Base-by-base conservation (phyloP, 106 monocot species). In the Allium sativum region DNA sequence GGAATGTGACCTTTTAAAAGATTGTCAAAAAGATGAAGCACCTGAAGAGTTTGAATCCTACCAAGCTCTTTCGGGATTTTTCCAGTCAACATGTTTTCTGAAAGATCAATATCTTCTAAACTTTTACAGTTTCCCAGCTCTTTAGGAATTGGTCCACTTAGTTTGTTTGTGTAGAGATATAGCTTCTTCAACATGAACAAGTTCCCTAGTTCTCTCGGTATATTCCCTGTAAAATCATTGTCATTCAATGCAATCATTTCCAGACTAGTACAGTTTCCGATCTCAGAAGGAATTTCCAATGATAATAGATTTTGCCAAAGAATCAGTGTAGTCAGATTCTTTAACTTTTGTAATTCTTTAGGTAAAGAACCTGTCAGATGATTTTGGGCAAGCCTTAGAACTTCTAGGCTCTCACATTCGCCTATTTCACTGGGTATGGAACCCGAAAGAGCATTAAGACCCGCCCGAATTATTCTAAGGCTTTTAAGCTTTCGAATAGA, bases 1-100 rank as follows among this genome's bases (percentile, higher is more conserved):
- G 90, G 90, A 21, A 91, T 91, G 44, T 61, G 70, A 10, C 90
- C 86, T 48, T 77, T 72, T 22, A 91, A 65, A 6, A 55, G 70
- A 54, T 91, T 91, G 55, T 91, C 90, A 43, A 91, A 91, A 44
- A 91, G 80, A 78, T 91, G 60, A 44, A 91, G 80, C 65, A 91
- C 72, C 15, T 17, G 75, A 62, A 91, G 85, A 15, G 63, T 80
- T 47, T 65, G 78, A 45, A 91, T 80, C 62, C 18, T 64, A 42
- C 85, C 85, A 55, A 91, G 77, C 70, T 86, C 85, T 13, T 52
- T 48, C 1, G 85, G 90, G 44, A 91, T 83, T 42, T 42, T 40
- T 42, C 82, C 90, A 1, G 79, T 72, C 68, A 91, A 68, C 7
- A 17, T 64, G 53, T 91, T 91, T 70, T 91, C 90, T 17, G 90